Evolutionary conservation across 305 asterid species (phyloP).

Genomic region (Fraxinus ornus): DNA sequence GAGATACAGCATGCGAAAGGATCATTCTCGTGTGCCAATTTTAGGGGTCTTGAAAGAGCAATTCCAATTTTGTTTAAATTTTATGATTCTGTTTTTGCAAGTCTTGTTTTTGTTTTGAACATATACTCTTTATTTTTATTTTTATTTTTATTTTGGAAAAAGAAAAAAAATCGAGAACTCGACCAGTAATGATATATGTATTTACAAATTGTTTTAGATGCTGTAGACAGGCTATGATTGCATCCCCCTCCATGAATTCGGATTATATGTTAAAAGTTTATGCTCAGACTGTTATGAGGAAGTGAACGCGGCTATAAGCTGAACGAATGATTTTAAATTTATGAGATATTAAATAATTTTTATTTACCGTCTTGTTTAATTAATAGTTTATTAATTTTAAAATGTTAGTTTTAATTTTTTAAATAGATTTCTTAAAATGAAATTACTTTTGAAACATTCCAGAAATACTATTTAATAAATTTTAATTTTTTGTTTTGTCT

Average conservation of each 20-base stretch:
- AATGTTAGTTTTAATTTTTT: too few species aligned
- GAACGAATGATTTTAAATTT: background rate
- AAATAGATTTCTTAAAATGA: background rate
- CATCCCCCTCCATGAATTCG: background rate
- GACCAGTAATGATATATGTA: background rate
- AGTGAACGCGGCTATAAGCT: background rate
- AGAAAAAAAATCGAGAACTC: background rate
- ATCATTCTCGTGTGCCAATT: background rate
- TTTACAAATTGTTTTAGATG: background rate
- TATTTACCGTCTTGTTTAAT: too few species aligned
- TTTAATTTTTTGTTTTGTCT: too few species aligned
- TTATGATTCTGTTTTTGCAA: background rate
- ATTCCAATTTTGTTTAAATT: conserved; percentile 29
- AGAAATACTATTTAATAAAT: too few species aligned
- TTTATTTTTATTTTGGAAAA: background rate
- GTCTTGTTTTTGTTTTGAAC: background rate
- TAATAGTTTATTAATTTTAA: too few species aligned
- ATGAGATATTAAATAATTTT: too few species aligned
- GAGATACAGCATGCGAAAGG: background rate
- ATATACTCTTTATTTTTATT: background rate
- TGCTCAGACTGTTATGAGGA: background rate
- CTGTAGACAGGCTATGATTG: background rate
- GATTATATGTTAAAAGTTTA: too few species aligned
- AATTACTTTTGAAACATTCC: background rate
- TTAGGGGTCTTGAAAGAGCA: conserved; percentile 2